These are phyloP conservation scores for Huntiella omanensis DNA, from an alignment of 2,329 filamentous ascomycete species.

Conservation along the genomic window DNA sequence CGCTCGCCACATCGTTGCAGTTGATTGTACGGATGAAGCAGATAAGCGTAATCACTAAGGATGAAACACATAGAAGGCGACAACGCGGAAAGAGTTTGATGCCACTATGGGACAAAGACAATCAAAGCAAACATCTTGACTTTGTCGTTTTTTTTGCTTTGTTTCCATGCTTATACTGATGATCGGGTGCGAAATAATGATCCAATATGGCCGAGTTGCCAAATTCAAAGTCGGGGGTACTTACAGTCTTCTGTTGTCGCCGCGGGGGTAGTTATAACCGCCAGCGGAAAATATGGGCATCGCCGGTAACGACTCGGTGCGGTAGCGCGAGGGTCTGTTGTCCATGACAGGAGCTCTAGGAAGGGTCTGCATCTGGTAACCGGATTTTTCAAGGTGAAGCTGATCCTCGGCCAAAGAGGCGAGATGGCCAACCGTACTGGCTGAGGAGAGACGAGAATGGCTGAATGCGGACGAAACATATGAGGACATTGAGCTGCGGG, in stretches of 20 bases:
- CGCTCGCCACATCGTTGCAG: too few relatives aligned
- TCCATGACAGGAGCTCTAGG: constrained; percentile 8
- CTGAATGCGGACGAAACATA: constrained; percentile 24
- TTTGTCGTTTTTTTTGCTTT: too few relatives aligned
- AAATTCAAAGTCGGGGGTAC: neutral
- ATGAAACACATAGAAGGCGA: constrained; percentile 1
- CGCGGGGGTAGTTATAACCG: constrained; percentile 3
- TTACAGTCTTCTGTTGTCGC: constrained; percentile 9
- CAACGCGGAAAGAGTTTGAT: constrained; percentile 1
- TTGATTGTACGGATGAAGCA: neutral
- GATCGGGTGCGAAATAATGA: too few relatives aligned
- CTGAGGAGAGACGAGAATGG: constrained; percentile 35
- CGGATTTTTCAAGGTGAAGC: constrained; percentile 9
- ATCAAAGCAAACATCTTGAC: too few relatives aligned
- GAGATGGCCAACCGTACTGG: constrained; percentile 27
- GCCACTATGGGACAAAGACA: too few relatives aligned
- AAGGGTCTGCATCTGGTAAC: constrained; percentile 7
- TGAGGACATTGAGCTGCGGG: constrained; percentile 32
- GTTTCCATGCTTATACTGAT: too few relatives aligned
- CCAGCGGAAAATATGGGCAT: constrained; percentile 8
- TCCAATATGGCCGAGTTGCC: too few relatives aligned
- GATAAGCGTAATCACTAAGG: neutral
- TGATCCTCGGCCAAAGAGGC: constrained; percentile 10
- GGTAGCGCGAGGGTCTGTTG: constrained; percentile 7
- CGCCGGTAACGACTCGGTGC: constrained; percentile 9